These are phyloP conservation scores for Arthrobotrys megalospora DNA, from an alignment of 2,329 filamentous ascomycete species.

Conservation along the genomic window DNA sequence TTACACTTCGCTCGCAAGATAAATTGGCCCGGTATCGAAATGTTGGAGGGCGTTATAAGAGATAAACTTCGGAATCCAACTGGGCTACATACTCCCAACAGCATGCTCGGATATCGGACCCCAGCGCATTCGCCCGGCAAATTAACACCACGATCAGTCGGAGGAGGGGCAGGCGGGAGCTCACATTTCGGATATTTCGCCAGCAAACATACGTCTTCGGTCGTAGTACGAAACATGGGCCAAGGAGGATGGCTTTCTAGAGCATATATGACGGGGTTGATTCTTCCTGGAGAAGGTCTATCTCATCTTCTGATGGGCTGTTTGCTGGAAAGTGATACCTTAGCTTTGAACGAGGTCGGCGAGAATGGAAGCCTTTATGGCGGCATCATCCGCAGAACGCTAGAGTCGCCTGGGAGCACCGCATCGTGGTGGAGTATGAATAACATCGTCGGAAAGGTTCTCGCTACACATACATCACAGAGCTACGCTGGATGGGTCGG, in stretches of 20 bases:
- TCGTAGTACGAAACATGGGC: conserved; percentile 70
- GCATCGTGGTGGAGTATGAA: conserved; percentile 76
- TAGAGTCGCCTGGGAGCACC: conserved; percentile 75
- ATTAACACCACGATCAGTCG: conserved; percentile 66
- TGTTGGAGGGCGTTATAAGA: conserved; percentile 70
- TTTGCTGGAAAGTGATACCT: conserved; percentile 76
- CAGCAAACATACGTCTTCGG: conserved; percentile 52
- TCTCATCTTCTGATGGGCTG: conserved; percentile 78
- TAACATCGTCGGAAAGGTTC: conserved; percentile 76
- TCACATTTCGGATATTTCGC: conserved; percentile 61
- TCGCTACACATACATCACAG: conserved; percentile 75
- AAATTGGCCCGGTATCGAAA: conserved; percentile 75
- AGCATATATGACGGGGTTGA: conserved; percentile 77
- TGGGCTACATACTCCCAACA: conserved; percentile 60
- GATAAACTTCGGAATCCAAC: conserved; percentile 67
- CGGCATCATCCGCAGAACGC: conserved; percentile 70
- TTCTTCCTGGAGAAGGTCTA: conserved; percentile 76
- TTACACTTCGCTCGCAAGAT: conserved; percentile 76
- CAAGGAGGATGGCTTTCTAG: conserved; percentile 78
- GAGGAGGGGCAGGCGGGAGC: conserved; percentile 67
- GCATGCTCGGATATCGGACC: conserved; percentile 62
- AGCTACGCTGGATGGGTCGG: conserved; percentile 77
- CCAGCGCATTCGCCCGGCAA: conserved; percentile 65
- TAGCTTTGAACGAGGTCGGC: conserved; percentile 74
- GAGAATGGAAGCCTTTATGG: conserved; percentile 76